Conservation (phyloP, 1,284 basidiomycete genomes). For the Anthracocystis walkeri region DNA sequence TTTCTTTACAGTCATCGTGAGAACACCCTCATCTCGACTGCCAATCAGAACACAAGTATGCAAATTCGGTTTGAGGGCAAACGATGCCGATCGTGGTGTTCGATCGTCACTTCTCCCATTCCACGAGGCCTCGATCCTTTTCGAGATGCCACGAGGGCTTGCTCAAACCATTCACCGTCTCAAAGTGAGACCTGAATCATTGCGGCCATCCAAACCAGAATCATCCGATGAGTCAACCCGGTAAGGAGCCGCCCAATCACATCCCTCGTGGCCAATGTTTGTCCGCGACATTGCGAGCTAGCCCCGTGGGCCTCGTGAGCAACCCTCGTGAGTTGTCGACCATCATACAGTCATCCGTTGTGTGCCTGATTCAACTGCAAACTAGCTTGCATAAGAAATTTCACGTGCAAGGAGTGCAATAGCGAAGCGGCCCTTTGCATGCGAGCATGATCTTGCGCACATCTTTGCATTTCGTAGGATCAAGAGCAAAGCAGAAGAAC, state of each 20-base stretch:
- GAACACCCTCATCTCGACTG: too few relatives aligned
- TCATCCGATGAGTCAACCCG: not conserved
- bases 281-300: not conserved
- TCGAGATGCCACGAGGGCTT: not conserved
- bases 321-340: not conserved
- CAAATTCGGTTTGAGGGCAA: too few relatives aligned
- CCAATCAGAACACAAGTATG: too few relatives aligned
- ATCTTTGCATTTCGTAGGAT: not conserved
- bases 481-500: too few relatives aligned
- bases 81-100: too few relatives aligned
- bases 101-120: not conserved
- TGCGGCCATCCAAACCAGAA: slow-evolving; percentile 1
- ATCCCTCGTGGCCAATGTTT: not conserved
- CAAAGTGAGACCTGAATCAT: not conserved
- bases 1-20: too few relatives aligned
- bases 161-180: not conserved
- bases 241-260: not conserved
- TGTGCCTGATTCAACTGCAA: not conserved
- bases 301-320: not conserved
- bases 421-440: not conserved
- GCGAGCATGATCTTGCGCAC: not conserved
- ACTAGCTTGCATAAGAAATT: not conserved
- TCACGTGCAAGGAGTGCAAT: not conserved
- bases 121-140: not conserved
- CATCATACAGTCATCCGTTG: not conserved